Conservation (phyloP, 139 green algal genomes). For the Closterium sp. region DNA sequence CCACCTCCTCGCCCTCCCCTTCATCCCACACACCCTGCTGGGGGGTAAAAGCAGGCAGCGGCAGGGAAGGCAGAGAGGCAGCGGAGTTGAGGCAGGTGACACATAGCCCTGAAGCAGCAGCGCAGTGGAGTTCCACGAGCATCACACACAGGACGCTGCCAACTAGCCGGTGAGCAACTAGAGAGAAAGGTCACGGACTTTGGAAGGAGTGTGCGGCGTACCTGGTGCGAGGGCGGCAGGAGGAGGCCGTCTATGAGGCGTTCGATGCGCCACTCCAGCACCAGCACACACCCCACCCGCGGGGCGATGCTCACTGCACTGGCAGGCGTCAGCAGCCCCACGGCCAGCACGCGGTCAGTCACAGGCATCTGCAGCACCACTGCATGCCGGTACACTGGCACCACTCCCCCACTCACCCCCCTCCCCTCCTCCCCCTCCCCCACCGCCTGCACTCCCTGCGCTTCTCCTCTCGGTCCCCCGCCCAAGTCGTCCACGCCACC, state of each 20-base stretch:
- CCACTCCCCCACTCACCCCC: neutral
- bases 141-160: neutral
- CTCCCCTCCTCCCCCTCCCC: neutral
- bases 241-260: conserved; percentile 13
- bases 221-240: neutral
- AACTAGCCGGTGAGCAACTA: no score
- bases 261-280: conserved; percentile 38
- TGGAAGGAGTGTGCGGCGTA: neutral
- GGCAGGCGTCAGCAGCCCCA: conserved; percentile 23
- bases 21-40: neutral
- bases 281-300: conserved; percentile 6
- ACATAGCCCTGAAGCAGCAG: neutral
- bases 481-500: neutral
- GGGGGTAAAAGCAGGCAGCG: neutral
- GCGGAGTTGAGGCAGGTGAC: neutral
- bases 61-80: neutral
- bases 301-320: neutral
- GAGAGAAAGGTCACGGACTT: no score
- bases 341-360: conserved; percentile 5
- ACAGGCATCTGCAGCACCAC: conserved; percentile 32
- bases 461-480: neutral
- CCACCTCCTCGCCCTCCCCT: conserved; percentile 31
- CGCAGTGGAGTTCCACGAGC: neutral
- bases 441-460: neutral
- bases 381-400: neutral